Conservation (phyloP, 2,329 filamentous ascomycete genomes). For the Lachnellula hyalina region DNA sequence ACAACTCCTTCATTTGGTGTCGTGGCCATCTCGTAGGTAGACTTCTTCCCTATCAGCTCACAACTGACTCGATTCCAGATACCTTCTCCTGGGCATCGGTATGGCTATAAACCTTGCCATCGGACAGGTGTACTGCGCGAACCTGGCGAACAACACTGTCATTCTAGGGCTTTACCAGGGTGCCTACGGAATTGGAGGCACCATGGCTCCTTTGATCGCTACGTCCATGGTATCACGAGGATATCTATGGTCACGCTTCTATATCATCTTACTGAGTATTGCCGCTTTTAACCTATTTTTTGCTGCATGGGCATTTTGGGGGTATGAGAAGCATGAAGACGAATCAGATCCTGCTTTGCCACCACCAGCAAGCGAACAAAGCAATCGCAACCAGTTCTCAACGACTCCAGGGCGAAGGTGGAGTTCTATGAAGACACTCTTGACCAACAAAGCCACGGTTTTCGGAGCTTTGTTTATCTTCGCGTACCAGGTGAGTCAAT, state of each 20-base stretch:
- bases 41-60: background rate
- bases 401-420: constrained; percentile 17
- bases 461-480: constrained; percentile 76
- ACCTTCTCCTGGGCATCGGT: constrained; percentile 59
- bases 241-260: constrained; percentile 70
- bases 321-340: constrained; percentile 62
- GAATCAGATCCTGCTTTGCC: constrained; percentile 52
- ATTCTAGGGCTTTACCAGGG: constrained; percentile 59
- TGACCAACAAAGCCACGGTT: constrained; percentile 46
- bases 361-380: constrained; percentile 35
- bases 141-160: constrained; percentile 45
- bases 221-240: constrained; percentile 54
- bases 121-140: constrained; percentile 52
- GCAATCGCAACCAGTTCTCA: background rate
- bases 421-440: constrained; percentile 33
- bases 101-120: constrained; percentile 50
- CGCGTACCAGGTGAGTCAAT: constrained; percentile 53
- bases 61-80: constrained; percentile 31
- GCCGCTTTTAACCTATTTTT: constrained; percentile 49
- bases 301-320: constrained; percentile 60
- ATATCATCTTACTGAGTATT: constrained; percentile 58
- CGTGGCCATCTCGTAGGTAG: constrained; percentile 48
- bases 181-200: constrained; percentile 59
- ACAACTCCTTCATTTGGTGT: constrained; percentile 63
- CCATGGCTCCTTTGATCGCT: constrained; percentile 63